phyloP scores from a whole-genome alignment of 2,329 filamentous ascomycete species.

The Pseudocercospora pini-densiflorae region DNA sequence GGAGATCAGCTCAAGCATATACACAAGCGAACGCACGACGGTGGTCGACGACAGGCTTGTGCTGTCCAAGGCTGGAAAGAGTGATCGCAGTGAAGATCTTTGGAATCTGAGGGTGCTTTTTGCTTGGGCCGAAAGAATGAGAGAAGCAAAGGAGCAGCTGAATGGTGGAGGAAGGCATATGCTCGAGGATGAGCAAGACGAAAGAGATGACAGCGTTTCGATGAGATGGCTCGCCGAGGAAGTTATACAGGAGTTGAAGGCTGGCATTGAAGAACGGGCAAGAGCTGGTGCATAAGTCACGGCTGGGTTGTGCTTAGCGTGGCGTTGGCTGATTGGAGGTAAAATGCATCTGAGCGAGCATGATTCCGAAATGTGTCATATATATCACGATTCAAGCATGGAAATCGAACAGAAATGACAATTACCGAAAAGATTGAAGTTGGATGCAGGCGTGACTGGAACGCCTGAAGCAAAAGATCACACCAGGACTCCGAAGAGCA shows the following conservation, averaged over 20 bases:
- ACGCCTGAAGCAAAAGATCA: too few relatives aligned
- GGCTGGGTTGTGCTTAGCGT: not conserved
- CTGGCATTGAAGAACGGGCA: conserved; percentile 51
- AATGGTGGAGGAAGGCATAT: conserved; percentile 39
- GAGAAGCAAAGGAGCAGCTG: conserved; percentile 26
- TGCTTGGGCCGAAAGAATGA: conserved; percentile 63
- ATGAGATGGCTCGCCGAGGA: conserved; percentile 61
- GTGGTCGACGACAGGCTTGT: conserved; percentile 74
- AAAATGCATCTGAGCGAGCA: not conserved
- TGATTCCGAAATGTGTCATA: not conserved
- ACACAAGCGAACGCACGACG: conserved; percentile 60
- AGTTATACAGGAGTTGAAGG: conserved; percentile 60
- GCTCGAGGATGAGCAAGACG: not conserved
- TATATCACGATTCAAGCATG: not conserved
- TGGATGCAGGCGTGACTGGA: too few relatives aligned
- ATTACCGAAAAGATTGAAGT: not conserved
- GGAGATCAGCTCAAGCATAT: conserved; percentile 45
- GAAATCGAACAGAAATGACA: not conserved
- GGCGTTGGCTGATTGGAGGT: not conserved
- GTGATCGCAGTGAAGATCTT: conserved; percentile 60
- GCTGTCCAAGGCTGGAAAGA: conserved; percentile 51
- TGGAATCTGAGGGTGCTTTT: conserved; percentile 68
- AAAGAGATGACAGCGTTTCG: conserved; percentile 34
- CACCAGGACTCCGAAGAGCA: too few relatives aligned
- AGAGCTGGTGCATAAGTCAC: conserved; percentile 13